Evolutionary conservation across 129 eudicot species (phyloP).

Genomic region (Flaveria brownii): DNA sequence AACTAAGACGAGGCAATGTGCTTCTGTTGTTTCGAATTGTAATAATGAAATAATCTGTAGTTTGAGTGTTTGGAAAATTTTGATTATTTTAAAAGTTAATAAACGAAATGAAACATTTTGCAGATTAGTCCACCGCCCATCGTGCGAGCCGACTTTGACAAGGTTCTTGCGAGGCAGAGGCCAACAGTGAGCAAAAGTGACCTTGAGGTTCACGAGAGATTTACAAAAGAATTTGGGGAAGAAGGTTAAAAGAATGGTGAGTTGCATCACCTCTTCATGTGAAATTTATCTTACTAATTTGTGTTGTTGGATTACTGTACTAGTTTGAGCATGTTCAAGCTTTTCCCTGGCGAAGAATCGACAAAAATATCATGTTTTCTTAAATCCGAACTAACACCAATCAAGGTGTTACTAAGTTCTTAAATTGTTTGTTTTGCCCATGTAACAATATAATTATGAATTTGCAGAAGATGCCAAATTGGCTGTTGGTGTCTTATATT

Average conservation of each 20-base stretch:
- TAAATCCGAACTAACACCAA: conserved; percentile 20
- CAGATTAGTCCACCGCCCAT: conserved; percentile 98
- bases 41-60: neutral
- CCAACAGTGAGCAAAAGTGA: conserved; percentile 98
- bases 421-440: conserved; percentile 1
- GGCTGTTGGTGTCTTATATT: neutral
- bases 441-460: conserved; percentile 15
- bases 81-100: neutral
- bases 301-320: conserved; percentile 26
- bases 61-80: conserved; percentile 4
- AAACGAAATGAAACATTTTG: conserved; percentile 14
- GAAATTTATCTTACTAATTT: conserved; percentile 23
- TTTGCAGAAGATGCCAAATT: neutral
- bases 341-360: conserved; percentile 26
- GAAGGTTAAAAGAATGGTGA: conserved; percentile 62
- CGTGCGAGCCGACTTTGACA: conserved; percentile 73
- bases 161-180: conserved; percentile 86
- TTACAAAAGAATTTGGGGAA: conserved; percentile 95
- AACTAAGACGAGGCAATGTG: neutral
- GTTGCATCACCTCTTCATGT: conserved; percentile 25
- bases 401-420: conserved; percentile 29
- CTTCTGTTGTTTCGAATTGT: neutral
- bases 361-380: conserved; percentile 23
- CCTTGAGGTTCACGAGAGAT: conserved; percentile 92
- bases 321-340: conserved; percentile 40